phyloP scores from a whole-genome alignment of 257 asterid genomes.

The Plantago elongata region DNA sequence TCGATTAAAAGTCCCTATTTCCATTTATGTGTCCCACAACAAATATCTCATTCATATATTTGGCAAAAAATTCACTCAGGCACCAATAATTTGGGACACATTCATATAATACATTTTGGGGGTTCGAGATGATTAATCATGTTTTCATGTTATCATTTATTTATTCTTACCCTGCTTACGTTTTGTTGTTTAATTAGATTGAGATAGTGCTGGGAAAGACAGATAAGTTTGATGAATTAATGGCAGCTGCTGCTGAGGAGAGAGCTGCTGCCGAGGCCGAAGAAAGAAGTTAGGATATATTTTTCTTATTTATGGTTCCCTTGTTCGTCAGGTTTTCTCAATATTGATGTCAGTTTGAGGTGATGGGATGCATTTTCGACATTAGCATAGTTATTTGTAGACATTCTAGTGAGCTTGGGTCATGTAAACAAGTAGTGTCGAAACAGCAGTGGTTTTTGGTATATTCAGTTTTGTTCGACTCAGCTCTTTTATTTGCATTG shows the following conservation, averaged over 20 bases:
- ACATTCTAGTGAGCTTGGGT: constrained; percentile 18
- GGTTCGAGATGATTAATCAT: not conserved
- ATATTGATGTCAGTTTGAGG: constrained; percentile 16
- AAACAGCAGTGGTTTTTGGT: constrained; percentile 12
- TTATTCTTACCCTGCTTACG: not conserved
- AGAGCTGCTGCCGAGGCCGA: constrained; percentile 31
- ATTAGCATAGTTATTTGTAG: constrained; percentile 20
- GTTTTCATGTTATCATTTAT: not conserved
- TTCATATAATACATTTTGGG: too few species aligned
- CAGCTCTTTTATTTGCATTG: not conserved
- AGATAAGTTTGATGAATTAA: constrained; percentile 60
- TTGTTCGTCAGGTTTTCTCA: constrained; percentile 14
- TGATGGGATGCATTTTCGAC: constrained; percentile 18
- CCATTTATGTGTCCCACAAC: too few species aligned
- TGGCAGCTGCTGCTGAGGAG: constrained; percentile 51
- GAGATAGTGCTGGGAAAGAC: constrained; percentile 69
- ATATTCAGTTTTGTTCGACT: not conserved
- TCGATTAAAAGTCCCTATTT: too few species aligned
- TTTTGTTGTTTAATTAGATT: constrained; percentile 36
- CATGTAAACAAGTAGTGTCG: constrained; percentile 16
- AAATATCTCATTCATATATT: too few species aligned
- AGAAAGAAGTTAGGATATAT: constrained; percentile 33
- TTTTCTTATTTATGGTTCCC: constrained; percentile 1
- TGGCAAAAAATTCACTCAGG: too few species aligned
- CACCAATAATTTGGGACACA: too few species aligned